These are phyloP conservation scores for Beta vulgaris DNA, from an alignment of 148 eudicot species.

Conservation along the genomic window DNA sequence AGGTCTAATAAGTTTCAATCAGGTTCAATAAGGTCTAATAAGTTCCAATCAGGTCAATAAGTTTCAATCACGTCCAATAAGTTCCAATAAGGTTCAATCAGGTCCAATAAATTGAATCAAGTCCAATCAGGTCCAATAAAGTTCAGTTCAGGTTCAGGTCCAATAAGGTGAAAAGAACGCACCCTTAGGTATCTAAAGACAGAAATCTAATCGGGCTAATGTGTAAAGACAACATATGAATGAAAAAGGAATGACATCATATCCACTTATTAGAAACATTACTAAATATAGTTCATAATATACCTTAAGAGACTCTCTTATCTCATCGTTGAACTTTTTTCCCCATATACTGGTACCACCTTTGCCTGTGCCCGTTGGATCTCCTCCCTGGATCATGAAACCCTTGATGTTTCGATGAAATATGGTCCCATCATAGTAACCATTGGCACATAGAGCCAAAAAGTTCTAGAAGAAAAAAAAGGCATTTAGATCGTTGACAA, in stretches of 20 bases:
- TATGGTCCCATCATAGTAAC: conserved; percentile 90
- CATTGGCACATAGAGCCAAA: conserved; percentile 89
- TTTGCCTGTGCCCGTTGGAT: conserved; percentile 94
- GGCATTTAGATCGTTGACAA: conserved; percentile 11
- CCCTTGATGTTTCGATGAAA: conserved; percentile 97
- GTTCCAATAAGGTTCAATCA: too few species aligned
- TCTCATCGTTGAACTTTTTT: conserved; percentile 91
- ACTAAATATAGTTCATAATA: not conserved
- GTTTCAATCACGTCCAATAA: too few species aligned
- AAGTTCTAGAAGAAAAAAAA: conserved; percentile 62
- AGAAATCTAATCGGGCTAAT: not conserved
- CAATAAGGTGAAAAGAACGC: too few species aligned
- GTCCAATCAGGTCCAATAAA: too few species aligned
- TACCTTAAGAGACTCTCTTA: conserved; percentile 96
- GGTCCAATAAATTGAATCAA: too few species aligned
- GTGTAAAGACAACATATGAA: not conserved
- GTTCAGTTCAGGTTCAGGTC: too few species aligned
- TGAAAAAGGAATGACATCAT: not conserved
- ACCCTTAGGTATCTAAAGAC: not conserved
- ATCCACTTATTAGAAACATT: not conserved
- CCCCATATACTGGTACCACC: conserved; percentile 99
- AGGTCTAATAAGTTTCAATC: too few species aligned
- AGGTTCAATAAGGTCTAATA: too few species aligned
- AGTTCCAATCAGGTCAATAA: too few species aligned
- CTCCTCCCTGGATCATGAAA: conserved; percentile 99